Evolutionary conservation across 345 rosid genomes (phyloP).

Genomic region (Rhodamnia argentea): DNA sequence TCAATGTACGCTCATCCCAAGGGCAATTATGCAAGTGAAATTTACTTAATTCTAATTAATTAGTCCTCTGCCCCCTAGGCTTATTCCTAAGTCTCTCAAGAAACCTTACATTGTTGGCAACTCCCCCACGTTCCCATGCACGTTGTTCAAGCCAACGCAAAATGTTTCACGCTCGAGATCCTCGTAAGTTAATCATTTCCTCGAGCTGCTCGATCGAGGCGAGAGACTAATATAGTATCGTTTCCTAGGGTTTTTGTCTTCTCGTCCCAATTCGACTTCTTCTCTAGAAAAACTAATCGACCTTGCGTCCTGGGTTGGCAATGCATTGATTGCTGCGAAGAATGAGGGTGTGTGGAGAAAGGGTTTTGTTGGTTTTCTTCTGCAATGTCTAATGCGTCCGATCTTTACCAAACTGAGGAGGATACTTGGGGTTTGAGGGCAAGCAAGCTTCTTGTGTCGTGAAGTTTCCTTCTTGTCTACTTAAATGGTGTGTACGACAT

Average conservation of each 20-base stretch:
- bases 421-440: neutral
- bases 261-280: neutral
- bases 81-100: conserved; percentile 1
- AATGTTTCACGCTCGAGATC: neutral
- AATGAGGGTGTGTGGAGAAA: neutral
- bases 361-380: neutral
- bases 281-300: neutral
- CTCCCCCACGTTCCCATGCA: conserved; percentile 35
- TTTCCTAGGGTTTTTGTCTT: neutral
- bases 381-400: neutral
- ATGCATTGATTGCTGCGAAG: neutral
- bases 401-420: neutral
- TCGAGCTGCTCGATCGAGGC: neutral
- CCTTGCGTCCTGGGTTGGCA: neutral
- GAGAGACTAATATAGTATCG: neutral
- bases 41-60: neutral
- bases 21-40: neutral
- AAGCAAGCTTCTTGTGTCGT: neutral
- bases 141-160: conserved; percentile 20
- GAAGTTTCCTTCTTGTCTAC: neutral
- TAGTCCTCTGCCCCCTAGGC: neutral
- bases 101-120: conserved; percentile 31
- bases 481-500: neutral
- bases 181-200: neutral
- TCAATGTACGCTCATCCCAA: neutral